Evolutionary conservation across 2,329 filamentous ascomycete species (phyloP), one percentile per base, ranked within the genome.

Genomic region (Neofusicoccum kwambonambiense): DNA sequence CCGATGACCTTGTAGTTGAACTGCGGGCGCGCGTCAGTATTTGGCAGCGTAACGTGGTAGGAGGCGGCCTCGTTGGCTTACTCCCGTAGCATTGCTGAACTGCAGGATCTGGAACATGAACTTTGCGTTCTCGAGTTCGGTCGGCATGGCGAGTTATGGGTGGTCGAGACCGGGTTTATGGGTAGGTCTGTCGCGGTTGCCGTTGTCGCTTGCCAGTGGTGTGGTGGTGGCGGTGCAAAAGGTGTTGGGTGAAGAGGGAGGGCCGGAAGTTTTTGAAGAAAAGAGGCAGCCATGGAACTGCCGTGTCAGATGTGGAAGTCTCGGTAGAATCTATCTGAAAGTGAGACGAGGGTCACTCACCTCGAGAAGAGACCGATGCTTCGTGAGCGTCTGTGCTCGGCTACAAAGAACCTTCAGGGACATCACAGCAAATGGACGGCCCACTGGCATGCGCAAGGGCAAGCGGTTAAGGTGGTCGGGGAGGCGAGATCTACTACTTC

Each of bases 1-100:
- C 27, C 56, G 56, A 60, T 60, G 13, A 31, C 42, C 6, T 60
- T 60, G 56, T 60, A 60, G 56, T 60, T 31, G 31, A 60, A 60
- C 56, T 60, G 56, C 8, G 22, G 15, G 27, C 4, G 27, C 4
- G 54, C 15, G 41, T 58, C 13, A 47, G 41, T 7, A n/a, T 19
- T 22, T 27, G 44, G 6, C 4, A 4, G 12, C 41, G n/a, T 3
- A 7, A 4, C 12, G 8, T 8, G 22, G 52, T 44, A 57, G 22
- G 52, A 31, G 11, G 19, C 37, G 12, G 11, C 12, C 8, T 22
- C 51, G 11, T 34, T 57, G 39, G 27, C 56, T 47, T 60, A 60
- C 56, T 3, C 37, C 6, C 8, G 56, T 47, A 1, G 41, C 41
- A 22, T 22, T 47, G 56, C 56, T 47, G 27, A 35, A 60, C 31